Base-by-base conservation (phyloP, 257 asterid species). In the Paraleonurus japonicus region DNA sequence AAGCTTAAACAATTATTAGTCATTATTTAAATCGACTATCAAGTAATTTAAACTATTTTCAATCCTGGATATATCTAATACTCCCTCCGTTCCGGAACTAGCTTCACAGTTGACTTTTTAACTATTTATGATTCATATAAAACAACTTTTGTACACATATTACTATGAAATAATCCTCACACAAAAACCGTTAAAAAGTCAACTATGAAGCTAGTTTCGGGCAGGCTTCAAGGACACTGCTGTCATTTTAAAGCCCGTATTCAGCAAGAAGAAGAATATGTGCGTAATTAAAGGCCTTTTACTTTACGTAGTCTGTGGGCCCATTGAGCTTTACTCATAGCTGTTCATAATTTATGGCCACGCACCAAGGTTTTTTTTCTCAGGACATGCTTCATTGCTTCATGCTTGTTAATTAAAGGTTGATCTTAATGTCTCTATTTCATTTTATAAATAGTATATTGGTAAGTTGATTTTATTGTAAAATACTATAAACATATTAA, bases 191-290 rank as follows among this genome's bases (percentile, higher is more conserved):
- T n/a, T n/a, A n/a, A n/a, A n/a, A n/a, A n/a, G n/a, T n/a, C n/a
- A n/a, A n/a, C n/a, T n/a, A n/a, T n/a, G n/a, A n/a, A n/a, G n/a
- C n/a, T n/a, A n/a, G n/a, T n/a, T n/a, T n/a, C n/a, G n/a, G n/a
- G n/a, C n/a, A 71, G 24, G 51, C 35, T 71, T 27, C 50, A 28
- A 1, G 50, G 67, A 30, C 30, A 32, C 12, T 5, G 63, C 3
- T 7, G 7, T n/a, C 13, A 6, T 28, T 67, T 57, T 28, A 59
- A 55, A 47, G 69, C 63, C 69, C 69, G 47, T 22, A 59, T 67
- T 75, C 65, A n/a, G 5, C 62, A 35, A 35, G 9, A 7, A 37
- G 45, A 41, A 27, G 73, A 58, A 67, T 58, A 74, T 67, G n/a
- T 20, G 65, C 27, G 54, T 68, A 41, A 66, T 65, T 65, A 28